Conservation (phyloP, 1,284 basidiomycete species). For the Cutaneotrichosporon curvatum region DNA sequence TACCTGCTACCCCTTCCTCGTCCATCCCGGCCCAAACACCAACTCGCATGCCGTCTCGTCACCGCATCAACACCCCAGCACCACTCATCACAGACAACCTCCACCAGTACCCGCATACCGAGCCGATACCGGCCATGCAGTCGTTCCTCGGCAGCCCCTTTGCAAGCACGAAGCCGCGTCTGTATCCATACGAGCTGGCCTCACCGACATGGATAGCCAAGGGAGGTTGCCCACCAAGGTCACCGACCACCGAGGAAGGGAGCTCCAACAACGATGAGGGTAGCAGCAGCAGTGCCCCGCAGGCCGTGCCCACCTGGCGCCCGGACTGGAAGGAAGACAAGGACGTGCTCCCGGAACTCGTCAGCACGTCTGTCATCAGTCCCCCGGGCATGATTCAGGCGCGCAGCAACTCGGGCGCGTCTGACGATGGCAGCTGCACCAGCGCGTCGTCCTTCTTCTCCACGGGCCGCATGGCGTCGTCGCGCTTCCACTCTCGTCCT, state of each 20-base stretch:
- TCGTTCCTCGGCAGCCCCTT: conserved; percentile 39
- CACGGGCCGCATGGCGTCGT: conserved; percentile 22
- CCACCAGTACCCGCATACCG: conserved; percentile 22
- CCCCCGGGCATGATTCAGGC: no score
- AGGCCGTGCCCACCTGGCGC: neutral
- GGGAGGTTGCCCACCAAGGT: neutral
- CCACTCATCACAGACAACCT: conserved; percentile 10
- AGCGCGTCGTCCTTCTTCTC: conserved; percentile 30
- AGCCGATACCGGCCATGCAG: conserved; percentile 29
- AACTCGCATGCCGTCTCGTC: conserved; percentile 1
- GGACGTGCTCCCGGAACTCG: conserved; percentile 3
- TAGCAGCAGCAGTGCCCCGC: no score
- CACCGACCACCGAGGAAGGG: neutral
- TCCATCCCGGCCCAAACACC: conserved; percentile 17
- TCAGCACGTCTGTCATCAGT: no score
- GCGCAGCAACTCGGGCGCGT: no score
- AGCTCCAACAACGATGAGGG: no score
- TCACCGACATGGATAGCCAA: conserved; percentile 1
- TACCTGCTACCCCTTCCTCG: no score
- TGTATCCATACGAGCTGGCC: neutral
- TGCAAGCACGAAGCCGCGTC: conserved; percentile 15
- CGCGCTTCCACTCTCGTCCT: conserved; percentile 10
- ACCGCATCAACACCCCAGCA: conserved; percentile 9
- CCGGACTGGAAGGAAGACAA: conserved; percentile 6
- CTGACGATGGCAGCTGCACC: conserved; percentile 33